These are phyloP conservation scores for Logfia minima DNA, from an alignment of 129 eudicot genomes.

Conservation along the genomic window DNA sequence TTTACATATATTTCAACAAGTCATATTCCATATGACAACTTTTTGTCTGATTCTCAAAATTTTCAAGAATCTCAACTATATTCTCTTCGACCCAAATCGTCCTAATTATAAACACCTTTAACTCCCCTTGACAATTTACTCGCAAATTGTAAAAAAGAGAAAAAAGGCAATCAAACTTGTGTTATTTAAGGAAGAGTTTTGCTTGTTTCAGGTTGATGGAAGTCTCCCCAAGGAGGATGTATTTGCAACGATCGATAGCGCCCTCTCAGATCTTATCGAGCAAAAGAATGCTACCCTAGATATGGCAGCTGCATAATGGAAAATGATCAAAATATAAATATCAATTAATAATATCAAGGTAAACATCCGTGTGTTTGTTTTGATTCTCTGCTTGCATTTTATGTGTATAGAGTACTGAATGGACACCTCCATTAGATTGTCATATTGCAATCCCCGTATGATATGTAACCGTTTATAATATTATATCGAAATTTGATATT, in stretches of 20 bases:
- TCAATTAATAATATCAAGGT: conserved; percentile 9
- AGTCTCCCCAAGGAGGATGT: conserved; percentile 67
- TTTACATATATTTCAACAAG: no score
- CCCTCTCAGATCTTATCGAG: conserved; percentile 52
- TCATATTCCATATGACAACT: no score
- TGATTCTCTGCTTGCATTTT: conserved; percentile 5
- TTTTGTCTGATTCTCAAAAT: no score
- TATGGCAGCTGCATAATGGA: conserved; percentile 43
- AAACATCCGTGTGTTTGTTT: not conserved
- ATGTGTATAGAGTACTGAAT: conserved; percentile 13
- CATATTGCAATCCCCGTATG: not conserved
- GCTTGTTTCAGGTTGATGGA: conserved; percentile 72
- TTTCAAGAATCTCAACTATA: no score
- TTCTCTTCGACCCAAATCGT: no score
- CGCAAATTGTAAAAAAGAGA: no score
- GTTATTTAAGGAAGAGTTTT: not conserved
- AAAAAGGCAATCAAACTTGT: not conserved
- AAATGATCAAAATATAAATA: not conserved
- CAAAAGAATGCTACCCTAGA: conserved; percentile 42
- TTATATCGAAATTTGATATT: not conserved
- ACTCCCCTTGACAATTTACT: no score
- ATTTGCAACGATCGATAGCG: conserved; percentile 68
- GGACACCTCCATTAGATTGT: not conserved
- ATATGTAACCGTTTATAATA: conserved; percentile 9
- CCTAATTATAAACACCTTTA: no score